These are phyloP conservation scores for Priceomyces melissophilus DNA, from an alignment of 805 yeast genomes.

Conservation along the genomic window DNA sequence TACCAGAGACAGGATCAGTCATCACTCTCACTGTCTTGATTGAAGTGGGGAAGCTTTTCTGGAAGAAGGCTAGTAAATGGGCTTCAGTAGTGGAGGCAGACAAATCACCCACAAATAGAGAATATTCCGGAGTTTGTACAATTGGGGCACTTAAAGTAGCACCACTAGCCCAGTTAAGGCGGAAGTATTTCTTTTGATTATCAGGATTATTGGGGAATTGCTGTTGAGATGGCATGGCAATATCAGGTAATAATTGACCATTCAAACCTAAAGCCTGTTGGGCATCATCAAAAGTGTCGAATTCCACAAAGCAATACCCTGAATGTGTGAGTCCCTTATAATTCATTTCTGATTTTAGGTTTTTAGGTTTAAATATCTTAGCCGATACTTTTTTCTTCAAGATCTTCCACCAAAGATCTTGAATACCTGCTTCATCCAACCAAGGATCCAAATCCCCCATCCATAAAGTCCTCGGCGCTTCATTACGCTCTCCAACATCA, in stretches of 20 bases:
- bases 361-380: conserved; percentile 56
- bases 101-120: conserved; percentile 79
- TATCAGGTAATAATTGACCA: conserved; percentile 61
- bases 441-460: conserved; percentile 86
- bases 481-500: conserved; percentile 11
- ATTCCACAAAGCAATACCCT: conserved; percentile 80
- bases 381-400: conserved; percentile 57
- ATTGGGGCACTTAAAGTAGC: conserved; percentile 72
- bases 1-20: conserved; percentile 80
- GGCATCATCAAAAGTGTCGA: conserved; percentile 65
- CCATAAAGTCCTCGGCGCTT: conserved; percentile 75
- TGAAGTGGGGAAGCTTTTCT: conserved; percentile 55
- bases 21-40: conserved; percentile 79
- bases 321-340: conserved; percentile 30
- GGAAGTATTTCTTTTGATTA: conserved; percentile 56
- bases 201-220: conserved; percentile 40
- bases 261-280: conserved; percentile 64
- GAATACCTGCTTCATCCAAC: conserved; percentile 61
- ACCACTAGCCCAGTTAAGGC: conserved; percentile 82
- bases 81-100: conserved; percentile 80
- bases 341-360: conserved; percentile 18
- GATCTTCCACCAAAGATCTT: conserved; percentile 56
- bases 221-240: conserved; percentile 44
- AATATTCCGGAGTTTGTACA: conserved; percentile 70
- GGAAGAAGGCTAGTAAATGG: conserved; percentile 68